phyloP scores from a whole-genome alignment of 768 basidiomycete species.

The Pulveroboletus sp. region DNA sequence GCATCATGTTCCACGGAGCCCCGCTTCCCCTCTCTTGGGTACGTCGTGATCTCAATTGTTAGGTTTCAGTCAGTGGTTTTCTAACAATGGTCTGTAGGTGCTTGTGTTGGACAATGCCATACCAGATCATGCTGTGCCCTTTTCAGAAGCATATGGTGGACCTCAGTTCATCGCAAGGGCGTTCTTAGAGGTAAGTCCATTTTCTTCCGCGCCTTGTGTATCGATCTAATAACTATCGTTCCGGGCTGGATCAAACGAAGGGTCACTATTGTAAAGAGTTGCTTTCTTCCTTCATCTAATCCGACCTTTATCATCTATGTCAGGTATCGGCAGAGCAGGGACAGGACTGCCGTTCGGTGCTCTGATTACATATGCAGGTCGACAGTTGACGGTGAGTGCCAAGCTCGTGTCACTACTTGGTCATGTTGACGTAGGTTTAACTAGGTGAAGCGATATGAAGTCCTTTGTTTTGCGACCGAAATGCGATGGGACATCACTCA shows the following conservation, averaged over 20 bases:
- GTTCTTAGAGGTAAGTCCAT: conserved; percentile 17
- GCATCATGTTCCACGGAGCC: conserved; percentile 16
- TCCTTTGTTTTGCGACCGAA: conserved; percentile 26
- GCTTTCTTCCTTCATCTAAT: neutral
- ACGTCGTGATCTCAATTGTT: neutral
- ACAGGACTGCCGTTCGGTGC: conserved; percentile 26
- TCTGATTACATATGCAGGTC: conserved; percentile 18
- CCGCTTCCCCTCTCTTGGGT: conserved; percentile 30
- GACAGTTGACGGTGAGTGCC: conserved; percentile 23
- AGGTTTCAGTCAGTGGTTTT: neutral
- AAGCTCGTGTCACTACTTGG: neutral
- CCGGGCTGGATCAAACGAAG: conserved; percentile 7
- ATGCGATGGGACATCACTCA: conserved; percentile 23
- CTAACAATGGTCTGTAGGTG: conserved; percentile 10
- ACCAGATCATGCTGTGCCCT: conserved; percentile 28
- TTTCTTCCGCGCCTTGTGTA: neutral
- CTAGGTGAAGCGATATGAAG: conserved; percentile 26
- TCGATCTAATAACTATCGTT: neutral
- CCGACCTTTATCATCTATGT: neutral
- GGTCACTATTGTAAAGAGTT: conserved; percentile 24
- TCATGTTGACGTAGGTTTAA: neutral
- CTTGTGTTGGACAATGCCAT: conserved; percentile 26
- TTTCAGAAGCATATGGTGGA: conserved; percentile 24
- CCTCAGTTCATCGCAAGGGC: conserved; percentile 29
- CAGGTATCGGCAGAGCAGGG: conserved; percentile 27